Percentiles rank a stretch among this genome's conserved stretches.
phyloP scores from a whole-genome alignment of 2,329 filamentous ascomycete species.

The Monosporascus cannonballus region DNA sequence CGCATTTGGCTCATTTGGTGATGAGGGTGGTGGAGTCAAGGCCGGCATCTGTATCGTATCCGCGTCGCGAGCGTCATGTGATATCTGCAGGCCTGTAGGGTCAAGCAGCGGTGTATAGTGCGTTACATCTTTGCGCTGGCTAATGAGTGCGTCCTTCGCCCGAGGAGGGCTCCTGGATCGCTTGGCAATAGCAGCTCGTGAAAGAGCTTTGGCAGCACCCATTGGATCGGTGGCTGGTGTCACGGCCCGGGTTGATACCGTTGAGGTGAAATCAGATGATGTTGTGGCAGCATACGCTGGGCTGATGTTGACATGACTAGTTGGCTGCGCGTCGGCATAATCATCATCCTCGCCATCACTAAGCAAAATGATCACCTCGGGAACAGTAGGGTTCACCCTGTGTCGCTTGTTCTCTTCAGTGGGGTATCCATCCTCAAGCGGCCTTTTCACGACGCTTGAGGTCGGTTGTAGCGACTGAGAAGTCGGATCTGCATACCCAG shows the following conservation, averaged over 20 bases:
- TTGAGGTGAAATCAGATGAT: background rate
- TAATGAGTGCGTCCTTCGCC: no score
- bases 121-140: no score
- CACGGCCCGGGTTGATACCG: background rate
- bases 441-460: background rate
- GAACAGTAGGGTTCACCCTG: background rate
- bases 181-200: background rate
- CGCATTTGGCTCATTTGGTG: no score
- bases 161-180: no score
- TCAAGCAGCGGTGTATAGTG: no score
- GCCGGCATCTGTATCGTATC: no score
- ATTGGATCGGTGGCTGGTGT: background rate
- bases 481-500: no score
- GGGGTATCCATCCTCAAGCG: background rate
- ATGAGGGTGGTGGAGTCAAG: no score
- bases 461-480: no score
- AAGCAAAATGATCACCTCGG: background rate
- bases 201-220: background rate
- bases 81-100: no score
- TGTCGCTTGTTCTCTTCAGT: background rate
- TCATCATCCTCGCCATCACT: background rate
- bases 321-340: background rate
- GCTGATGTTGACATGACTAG: background rate
- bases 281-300: background rate
- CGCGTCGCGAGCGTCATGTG: no score